A percentile compares a stretch with the other conserved stretches of the same genome.
Evolutionary conservation across 495 filamentous ascomycete genomes (phyloP).

Genomic region (Lentithecium fluviatile): DNA sequence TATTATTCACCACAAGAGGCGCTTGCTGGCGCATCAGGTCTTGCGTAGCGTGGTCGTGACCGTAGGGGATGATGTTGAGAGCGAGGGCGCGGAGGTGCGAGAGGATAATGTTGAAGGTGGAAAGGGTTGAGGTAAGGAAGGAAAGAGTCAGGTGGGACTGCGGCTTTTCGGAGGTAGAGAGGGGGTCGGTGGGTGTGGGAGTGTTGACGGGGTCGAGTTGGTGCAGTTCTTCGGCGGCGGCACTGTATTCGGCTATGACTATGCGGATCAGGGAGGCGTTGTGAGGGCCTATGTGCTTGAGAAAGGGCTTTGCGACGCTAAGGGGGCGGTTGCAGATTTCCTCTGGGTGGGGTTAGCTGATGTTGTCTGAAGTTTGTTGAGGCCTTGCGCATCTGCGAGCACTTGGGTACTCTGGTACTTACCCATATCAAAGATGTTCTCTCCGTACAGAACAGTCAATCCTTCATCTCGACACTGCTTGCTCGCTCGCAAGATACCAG

Average conservation of each 20-base stretch:
- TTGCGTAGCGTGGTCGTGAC: constrained; percentile 1
- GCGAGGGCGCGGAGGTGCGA: constrained; percentile 15
- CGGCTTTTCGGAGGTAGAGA: too few relatives aligned
- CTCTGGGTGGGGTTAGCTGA: background rate
- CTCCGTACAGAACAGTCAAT: constrained; percentile 13
- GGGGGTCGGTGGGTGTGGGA: background rate
- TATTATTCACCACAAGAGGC: background rate
- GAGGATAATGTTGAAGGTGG: constrained; percentile 5
- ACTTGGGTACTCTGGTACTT: background rate
- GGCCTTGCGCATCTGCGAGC: too few relatives aligned
- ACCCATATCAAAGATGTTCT: constrained; percentile 31
- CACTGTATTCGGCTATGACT: constrained; percentile 12
- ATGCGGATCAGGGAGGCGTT: constrained; percentile 14
- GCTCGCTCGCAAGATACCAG: constrained; percentile 8
- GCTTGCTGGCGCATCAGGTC: constrained; percentile 5
- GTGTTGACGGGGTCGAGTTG: background rate
- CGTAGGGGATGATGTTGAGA: constrained; percentile 20
- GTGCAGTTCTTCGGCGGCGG: constrained; percentile 16
- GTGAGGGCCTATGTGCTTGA: background rate
- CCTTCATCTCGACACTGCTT: constrained; percentile 12
- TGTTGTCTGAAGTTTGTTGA: background rate
- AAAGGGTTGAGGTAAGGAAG: background rate
- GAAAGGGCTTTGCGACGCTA: background rate
- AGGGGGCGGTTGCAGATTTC: constrained; percentile 12
- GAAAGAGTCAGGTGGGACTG: background rate